Base-by-base conservation (phyloP, 1,284 basidiomycete species). In the Tetrapyrgos nigripes region DNA sequence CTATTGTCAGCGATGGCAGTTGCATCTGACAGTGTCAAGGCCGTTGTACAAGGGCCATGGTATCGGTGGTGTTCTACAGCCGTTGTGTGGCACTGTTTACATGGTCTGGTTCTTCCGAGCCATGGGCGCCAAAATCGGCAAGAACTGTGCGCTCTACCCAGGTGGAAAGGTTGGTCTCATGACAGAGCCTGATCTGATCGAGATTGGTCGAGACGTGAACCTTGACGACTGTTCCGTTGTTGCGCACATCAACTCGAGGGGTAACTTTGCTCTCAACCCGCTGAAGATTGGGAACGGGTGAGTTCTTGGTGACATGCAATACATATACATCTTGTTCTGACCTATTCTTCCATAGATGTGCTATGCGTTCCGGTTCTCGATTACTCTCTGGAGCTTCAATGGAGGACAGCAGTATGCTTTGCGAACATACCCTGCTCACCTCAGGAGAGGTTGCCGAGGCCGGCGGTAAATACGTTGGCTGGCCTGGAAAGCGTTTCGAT, bases 331-430 rank as follows among this genome's bases (percentile, higher is more conserved):
- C 19, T 35, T 46, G n/a, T 40, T 14, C 37, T 54, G 29, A 59
- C 27, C n/a, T 29, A 9, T 55, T 21, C 35, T 24, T 40, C 3
- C 11, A 23, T 46, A 76, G 74, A 28, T 76, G 71, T 52, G 76
- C 77, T 0, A 64, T 79, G 71, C 77, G 80, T n/a, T 70, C 77
- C 2, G 79, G 79, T 26, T 81, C 79, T 19, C 72, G 80, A 26
- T 67, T 82, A n/a, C 73, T 82, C 23, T 81, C 79, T 1, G 80
- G 80, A 17, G 79, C 80, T 24, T 79, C 78, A 10, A 81, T 82
- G 80, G 79, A 81, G 62, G 75, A 77, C 58, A 70, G 68, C 63
- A 79, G 76, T 57, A 79, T 82, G 76, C 73, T 82, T 11, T 75
- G 73, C 61, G 80, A 82, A 66, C 80, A 82, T 56, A 80, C 78